Evolutionary conservation across 2,329 filamentous ascomycete genomes (phyloP), one percentile per base, ranked within the genome.

Genomic region (Trichoderma lentiforme): DNA sequence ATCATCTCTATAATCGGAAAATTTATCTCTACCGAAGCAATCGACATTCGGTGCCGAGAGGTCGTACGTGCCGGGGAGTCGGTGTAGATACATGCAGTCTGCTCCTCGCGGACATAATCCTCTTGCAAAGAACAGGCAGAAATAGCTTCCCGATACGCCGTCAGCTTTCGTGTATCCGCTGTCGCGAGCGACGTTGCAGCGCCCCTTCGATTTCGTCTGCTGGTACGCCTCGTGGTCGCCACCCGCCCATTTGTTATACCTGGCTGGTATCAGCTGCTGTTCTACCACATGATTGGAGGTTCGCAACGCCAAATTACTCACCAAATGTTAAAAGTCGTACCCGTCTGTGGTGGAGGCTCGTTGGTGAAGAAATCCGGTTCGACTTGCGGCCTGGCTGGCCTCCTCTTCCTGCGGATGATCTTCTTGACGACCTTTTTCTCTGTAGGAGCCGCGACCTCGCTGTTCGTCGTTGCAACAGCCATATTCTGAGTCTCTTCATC

Each of bases 181-280:
- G 79, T 96, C 96, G 73, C 87, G 89, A 1, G 91, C 91, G 73
- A 99, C 86, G 79, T 95, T 96, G 86, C 96, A 98, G 70, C 97
- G 92, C 3, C 92, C 92, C 75, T 92, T 91, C 4, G 96, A 95
- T 15, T 98, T 92, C 43, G 92, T 93, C 4, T 94, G 88, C 78
- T 95, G 94, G 77, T 95, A 94, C 84, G 97, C 94, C 79, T 98
- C 95, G 73, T 94, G 90, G 82, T 99, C 96, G 78, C 96, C 96
- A 75, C 96, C 96, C 1, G 91, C 92, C 95, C 95, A 98, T 83
- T 98, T 98, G 85, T 97, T 98, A 84, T 98, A 97, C 95, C 95
- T 98, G 15, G 97, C 75, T 58, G n/a, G 32, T 34, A 26, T 71
- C 39, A 72, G 70, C 60, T 43, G 28, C 6, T n/a, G n/a, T 70